A percentile compares a stretch with the other conserved stretches of the same genome.
These are phyloP conservation scores for Stachybotrys elegans DNA, from an alignment of 2,329 filamentous ascomycete species.

Conservation along the genomic window DNA sequence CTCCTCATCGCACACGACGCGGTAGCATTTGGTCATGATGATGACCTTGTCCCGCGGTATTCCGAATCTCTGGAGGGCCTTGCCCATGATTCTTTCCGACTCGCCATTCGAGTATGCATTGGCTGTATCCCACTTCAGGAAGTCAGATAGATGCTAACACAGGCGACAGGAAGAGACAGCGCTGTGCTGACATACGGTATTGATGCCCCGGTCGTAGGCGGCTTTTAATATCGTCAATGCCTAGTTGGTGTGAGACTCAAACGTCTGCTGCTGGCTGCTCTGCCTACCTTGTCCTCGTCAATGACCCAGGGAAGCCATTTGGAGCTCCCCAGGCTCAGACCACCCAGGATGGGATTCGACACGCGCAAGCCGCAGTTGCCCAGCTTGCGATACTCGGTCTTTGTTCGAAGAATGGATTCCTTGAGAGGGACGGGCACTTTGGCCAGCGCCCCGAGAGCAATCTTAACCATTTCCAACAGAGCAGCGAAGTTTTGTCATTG, in stretches of 20 bases:
- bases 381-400: constrained; percentile 5
- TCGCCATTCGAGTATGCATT: constrained; percentile 52
- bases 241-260: constrained; percentile 6
- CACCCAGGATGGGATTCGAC: constrained; percentile 10
- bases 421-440: constrained; percentile 4
- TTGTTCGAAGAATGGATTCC: constrained; percentile 4
- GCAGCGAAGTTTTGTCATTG: no score
- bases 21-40: constrained; percentile 53
- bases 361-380: constrained; percentile 8
- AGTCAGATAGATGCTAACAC: not conserved
- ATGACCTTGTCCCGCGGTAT: constrained; percentile 52
- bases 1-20: constrained; percentile 38
- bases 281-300: constrained; percentile 7
- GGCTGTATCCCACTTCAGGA: constrained; percentile 32
- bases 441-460: not conserved
- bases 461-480: no score
- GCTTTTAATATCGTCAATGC: constrained; percentile 11
- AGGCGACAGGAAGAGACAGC: not conserved
- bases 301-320: constrained; percentile 9
- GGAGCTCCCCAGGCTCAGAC: constrained; percentile 7
- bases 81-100: constrained; percentile 48
- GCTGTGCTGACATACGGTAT: constrained; percentile 9
- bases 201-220: constrained; percentile 14
- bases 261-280: not conserved
- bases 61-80: constrained; percentile 52